Percentiles rank a stretch among this genome's conserved stretches.
Evolutionary conservation across 306 rosid genomes (phyloP).

Genomic region (Acacia melanoxylon): DNA sequence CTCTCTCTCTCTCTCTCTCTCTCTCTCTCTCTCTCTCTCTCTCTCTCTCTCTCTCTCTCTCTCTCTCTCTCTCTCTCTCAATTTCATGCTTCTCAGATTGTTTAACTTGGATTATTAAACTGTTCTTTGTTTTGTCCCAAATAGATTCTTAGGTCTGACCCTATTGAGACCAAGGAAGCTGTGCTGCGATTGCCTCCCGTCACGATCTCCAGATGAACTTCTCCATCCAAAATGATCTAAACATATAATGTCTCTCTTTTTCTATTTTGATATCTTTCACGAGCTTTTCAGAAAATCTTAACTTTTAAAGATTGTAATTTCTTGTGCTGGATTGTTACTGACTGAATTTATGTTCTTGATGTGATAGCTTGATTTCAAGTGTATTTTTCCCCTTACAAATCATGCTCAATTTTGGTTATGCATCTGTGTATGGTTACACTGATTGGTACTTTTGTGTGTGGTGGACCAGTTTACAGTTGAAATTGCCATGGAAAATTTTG

Average conservation of each 20-base stretch:
- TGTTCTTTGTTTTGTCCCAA: background rate
- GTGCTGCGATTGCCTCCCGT: constrained; percentile 69
- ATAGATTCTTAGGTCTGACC: constrained; percentile 86
- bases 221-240: constrained; percentile 28
- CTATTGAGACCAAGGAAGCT: constrained; percentile 85
- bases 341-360: constrained; percentile 8
- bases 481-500: background rate
- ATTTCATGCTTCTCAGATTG: background rate
- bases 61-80: background rate
- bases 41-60: background rate
- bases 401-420: background rate
- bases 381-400: background rate
- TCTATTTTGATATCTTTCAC: background rate
- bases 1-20: background rate
- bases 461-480: background rate
- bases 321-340: background rate
- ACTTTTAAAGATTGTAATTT: constrained; percentile 11
- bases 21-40: background rate
- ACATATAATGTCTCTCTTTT: background rate
- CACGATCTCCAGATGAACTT: no score
- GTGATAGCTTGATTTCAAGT: background rate
- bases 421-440: background rate
- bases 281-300: background rate
- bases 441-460: background rate
- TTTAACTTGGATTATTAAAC: background rate